Evolutionary conservation across 2,329 filamentous ascomycete genomes (phyloP).

Genomic region (Aspergillus sp.): DNA sequence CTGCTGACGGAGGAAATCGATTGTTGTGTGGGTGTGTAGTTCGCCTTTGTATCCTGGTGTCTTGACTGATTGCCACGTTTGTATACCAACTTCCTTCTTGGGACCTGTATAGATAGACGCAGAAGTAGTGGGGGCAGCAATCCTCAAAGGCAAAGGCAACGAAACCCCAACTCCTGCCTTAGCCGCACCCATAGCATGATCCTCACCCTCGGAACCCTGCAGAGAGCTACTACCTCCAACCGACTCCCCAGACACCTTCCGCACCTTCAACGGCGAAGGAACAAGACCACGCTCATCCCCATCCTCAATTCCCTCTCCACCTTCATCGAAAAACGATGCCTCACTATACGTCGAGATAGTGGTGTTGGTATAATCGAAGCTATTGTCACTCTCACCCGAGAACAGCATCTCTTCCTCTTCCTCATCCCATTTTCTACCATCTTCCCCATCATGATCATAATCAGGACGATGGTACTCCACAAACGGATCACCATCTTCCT

Average conservation of each 20-base stretch:
- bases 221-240: not conserved
- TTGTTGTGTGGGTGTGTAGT: slow-evolving; percentile 26
- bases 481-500: slow-evolving; percentile 29
- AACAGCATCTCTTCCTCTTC: no score
- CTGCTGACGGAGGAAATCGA: slow-evolving; percentile 30
- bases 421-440: no score
- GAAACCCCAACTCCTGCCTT: no score
- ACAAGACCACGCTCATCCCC: not conserved
- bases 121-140: no score
- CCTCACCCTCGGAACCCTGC: not conserved
- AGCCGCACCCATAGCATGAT: no score
- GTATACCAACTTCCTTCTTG: no score
- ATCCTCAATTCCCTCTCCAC: no score
- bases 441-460: not conserved
- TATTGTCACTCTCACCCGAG: not conserved
- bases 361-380: slow-evolving; percentile 1
- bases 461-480: slow-evolving; percentile 16
- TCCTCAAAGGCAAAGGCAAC: no score
- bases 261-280: slow-evolving; percentile 14
- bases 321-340: no score
- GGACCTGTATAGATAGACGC: no score
- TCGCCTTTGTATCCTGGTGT: not conserved
- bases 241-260: slow-evolving; percentile 3
- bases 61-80: no score
- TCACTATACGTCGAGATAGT: not conserved